These are phyloP conservation scores for Zalaria sp. DNA, from an alignment of 2,329 filamentous ascomycete species.

Conservation along the genomic window DNA sequence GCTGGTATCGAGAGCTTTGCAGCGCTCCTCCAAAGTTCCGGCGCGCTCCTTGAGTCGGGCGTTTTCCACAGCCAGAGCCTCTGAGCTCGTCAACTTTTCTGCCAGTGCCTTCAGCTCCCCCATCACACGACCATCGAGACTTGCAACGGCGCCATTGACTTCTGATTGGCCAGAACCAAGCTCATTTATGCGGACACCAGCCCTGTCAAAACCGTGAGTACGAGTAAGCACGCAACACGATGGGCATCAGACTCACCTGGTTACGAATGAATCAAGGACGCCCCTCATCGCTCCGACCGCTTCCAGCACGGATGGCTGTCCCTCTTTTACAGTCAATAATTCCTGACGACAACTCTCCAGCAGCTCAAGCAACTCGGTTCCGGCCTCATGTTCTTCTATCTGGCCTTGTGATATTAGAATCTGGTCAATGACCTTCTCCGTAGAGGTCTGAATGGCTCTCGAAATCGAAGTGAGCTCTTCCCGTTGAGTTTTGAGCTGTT, in stretches of 20 bases:
- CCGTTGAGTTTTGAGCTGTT: background rate
- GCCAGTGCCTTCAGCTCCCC: too few relatives aligned
- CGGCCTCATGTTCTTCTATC: background rate
- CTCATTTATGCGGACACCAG: background rate
- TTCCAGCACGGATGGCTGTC: background rate
- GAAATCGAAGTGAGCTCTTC: background rate
- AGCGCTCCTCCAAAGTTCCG: too few relatives aligned
- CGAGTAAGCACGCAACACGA: background rate
- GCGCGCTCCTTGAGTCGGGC: too few relatives aligned
- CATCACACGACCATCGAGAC: background rate
- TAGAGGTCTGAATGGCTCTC: background rate
- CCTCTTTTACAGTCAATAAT: background rate
- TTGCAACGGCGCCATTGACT: background rate
- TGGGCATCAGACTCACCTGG: background rate
- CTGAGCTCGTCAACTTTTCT: too few relatives aligned
- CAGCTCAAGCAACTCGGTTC: background rate
- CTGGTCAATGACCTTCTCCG: background rate
- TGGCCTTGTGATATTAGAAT: background rate
- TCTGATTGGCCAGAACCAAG: background rate
- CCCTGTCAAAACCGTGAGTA: too few relatives aligned
- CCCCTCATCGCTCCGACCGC: background rate
- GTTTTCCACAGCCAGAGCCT: too few relatives aligned
- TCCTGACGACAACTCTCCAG: conserved; percentile 1
- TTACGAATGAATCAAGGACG: background rate
- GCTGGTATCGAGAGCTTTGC: too few relatives aligned